Percentiles rank a stretch among this genome's conserved stretches.
Conservation (phyloP, 1,139 yeast genomes). For the Candida sanyaensis region DNA sequence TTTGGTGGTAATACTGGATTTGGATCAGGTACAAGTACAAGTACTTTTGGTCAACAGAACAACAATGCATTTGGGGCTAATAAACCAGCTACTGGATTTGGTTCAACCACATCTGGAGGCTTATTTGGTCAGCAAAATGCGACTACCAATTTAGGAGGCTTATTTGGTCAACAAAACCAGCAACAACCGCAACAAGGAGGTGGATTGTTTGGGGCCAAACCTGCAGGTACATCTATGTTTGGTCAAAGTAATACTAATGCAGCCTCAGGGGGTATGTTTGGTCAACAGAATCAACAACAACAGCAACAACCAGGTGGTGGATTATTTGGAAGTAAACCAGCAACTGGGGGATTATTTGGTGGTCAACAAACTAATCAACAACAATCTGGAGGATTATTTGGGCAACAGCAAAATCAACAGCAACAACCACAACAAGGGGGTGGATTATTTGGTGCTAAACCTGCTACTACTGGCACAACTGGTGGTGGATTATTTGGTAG, state of each 20-base stretch:
- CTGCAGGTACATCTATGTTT: slow-evolving; percentile 13
- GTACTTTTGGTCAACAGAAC: slow-evolving; percentile 18
- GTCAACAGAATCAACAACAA: slow-evolving; percentile 12
- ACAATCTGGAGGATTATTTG: slow-evolving; percentile 31
- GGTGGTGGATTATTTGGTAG: slow-evolving; percentile 37
- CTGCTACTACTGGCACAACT: slow-evolving; percentile 16
- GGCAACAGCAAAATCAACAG: slow-evolving; percentile 18
- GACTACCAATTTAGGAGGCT: slow-evolving; percentile 21
- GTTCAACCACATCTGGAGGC: slow-evolving; percentile 17
- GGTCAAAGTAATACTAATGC: slow-evolving; percentile 13
- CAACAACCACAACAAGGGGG: slow-evolving; percentile 13
- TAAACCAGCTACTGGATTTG: slow-evolving; percentile 22
- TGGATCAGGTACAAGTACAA: slow-evolving; percentile 16
- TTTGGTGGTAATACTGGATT: slow-evolving; percentile 21
- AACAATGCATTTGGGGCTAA: slow-evolving; percentile 20
- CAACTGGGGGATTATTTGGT: slow-evolving; percentile 18
- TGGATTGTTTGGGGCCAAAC: slow-evolving; percentile 26
- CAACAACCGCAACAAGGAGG: slow-evolving; percentile 16
- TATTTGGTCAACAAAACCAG: slow-evolving; percentile 29
- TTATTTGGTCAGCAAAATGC: slow-evolving; percentile 18
- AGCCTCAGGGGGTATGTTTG: slow-evolving; percentile 9
- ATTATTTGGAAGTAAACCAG: slow-evolving; percentile 31
- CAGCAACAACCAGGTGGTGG: slow-evolving; percentile 20
- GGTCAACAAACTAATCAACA: slow-evolving; percentile 18
- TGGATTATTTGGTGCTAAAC: slow-evolving; percentile 20